Evolutionary conservation across 1,139 yeast genomes (phyloP).

Genomic region (Sugiyamaella grinbergsii): DNA sequence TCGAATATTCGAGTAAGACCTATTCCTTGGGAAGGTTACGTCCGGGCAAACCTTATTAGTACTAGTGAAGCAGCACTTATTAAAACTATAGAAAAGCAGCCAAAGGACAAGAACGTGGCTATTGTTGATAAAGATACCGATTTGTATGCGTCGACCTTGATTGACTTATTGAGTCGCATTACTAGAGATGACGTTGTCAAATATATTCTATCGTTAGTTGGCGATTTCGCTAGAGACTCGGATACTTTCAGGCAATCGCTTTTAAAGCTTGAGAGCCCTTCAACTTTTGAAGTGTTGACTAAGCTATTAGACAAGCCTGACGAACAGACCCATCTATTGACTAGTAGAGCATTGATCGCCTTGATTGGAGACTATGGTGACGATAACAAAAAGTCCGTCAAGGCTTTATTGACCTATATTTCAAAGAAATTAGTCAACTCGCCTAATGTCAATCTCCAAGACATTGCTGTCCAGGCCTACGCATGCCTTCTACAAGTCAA

Average conservation of each 20-base stretch:
- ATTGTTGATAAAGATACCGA: conserved; percentile 48
- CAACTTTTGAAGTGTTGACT: conserved; percentile 59
- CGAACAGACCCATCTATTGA: conserved; percentile 42
- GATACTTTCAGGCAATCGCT: conserved; percentile 53
- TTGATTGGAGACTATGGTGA: conserved; percentile 34
- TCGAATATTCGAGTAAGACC: conserved; percentile 76
- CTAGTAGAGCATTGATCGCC: conserved; percentile 41
- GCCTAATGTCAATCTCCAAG: conserved; percentile 57
- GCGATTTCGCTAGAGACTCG: conserved; percentile 58
- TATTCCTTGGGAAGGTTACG: conserved; percentile 91
- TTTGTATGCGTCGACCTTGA: conserved; percentile 58
- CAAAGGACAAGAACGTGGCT: conserved; percentile 39
- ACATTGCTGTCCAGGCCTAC: conserved; percentile 66
- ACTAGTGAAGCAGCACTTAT: conserved; percentile 67
- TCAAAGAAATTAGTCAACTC: conserved; percentile 52
- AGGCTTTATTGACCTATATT: conserved; percentile 43
- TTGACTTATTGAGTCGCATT: conserved; percentile 56
- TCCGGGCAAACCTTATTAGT: conserved; percentile 69
- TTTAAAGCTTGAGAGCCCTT: conserved; percentile 47
- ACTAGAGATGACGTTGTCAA: conserved; percentile 72
- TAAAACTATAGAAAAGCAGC: conserved; percentile 61
- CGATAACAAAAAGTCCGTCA: conserved; percentile 28
- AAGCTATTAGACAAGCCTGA: conserved; percentile 51
- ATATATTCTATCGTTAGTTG: conserved; percentile 67
- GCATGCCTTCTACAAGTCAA: conserved; percentile 63